Conservation (phyloP, 2,329 filamentous ascomycete genomes). For the Graphiopsis chlorocephala region DNA sequence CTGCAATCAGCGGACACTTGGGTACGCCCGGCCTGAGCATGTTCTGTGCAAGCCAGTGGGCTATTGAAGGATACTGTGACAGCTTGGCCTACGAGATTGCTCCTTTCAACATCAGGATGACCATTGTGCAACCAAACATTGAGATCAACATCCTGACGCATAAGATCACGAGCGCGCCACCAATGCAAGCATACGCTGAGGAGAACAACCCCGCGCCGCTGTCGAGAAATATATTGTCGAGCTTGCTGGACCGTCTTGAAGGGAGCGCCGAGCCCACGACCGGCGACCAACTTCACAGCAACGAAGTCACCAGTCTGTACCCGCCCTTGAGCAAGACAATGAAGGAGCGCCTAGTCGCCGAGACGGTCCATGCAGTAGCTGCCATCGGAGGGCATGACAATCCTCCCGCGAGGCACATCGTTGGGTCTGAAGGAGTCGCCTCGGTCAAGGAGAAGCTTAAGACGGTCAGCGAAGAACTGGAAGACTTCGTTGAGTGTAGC, state of each 20-base stretch:
- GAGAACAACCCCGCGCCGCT: conserved; percentile 73
- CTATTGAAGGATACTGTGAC: conserved; percentile 92
- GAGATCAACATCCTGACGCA: conserved; percentile 87
- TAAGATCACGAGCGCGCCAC: conserved; percentile 78
- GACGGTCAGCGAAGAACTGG: conserved; percentile 91
- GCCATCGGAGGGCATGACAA: conserved; percentile 96
- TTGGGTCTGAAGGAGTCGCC: conserved; percentile 81
- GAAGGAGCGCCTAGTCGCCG: conserved; percentile 72
- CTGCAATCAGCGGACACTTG: conserved; percentile 86
- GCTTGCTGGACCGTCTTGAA: conserved; percentile 69
- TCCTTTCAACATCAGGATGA: conserved; percentile 95
- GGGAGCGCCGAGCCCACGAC: conserved; percentile 40
- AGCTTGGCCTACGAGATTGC: conserved; percentile 90
- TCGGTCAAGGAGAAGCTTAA: conserved; percentile 95
- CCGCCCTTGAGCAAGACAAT: conserved; percentile 67
- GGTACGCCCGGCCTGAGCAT: conserved; percentile 88
- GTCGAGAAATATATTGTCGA: conserved; percentile 77
- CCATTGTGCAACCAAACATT: conserved; percentile 91
- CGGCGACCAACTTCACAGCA: conserved; percentile 46
- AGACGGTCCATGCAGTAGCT: conserved; percentile 86
- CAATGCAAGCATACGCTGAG: conserved; percentile 66
- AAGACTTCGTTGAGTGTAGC: conserved; percentile 92
- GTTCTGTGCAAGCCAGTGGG: conserved; percentile 92
- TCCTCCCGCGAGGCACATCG: conserved; percentile 88
- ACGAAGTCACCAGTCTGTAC: conserved; percentile 64